These are phyloP conservation scores for Pyrus hybrid DNA, from an alignment of 331 rosid species.

Conservation along the genomic window DNA sequence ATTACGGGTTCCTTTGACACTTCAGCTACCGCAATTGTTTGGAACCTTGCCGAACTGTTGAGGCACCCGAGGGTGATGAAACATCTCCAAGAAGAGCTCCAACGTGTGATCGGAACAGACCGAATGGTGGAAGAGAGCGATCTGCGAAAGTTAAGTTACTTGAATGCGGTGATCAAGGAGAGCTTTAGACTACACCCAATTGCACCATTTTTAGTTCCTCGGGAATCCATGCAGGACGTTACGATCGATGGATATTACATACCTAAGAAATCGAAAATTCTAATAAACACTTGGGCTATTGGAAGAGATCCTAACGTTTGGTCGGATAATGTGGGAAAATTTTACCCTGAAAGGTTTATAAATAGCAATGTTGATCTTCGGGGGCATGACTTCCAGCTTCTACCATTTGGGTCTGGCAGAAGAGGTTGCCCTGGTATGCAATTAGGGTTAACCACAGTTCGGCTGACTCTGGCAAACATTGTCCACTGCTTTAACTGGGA, in stretches of 20 bases:
- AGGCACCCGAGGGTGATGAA: slow-evolving; percentile 29
- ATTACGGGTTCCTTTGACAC: slow-evolving; percentile 18
- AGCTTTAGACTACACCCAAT: slow-evolving; percentile 24
- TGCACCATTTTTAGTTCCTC: slow-evolving; percentile 19
- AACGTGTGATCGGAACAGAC: slow-evolving; percentile 17
- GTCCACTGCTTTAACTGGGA: slow-evolving; percentile 51
- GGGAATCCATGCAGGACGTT: slow-evolving; percentile 17
- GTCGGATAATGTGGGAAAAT: slow-evolving; percentile 29
- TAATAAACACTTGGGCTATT: slow-evolving; percentile 25
- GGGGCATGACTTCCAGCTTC: slow-evolving; percentile 16
- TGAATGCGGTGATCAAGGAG: slow-evolving; percentile 34
- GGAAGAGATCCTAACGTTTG: slow-evolving; percentile 25
- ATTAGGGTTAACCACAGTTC: slow-evolving; percentile 15
- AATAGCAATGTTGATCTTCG: background rate
- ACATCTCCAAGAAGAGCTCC: slow-evolving; percentile 34
- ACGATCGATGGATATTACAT: slow-evolving; percentile 15
- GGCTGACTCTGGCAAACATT: slow-evolving; percentile 25
- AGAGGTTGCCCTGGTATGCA: slow-evolving; percentile 37
- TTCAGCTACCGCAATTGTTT: background rate
- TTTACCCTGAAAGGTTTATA: slow-evolving; percentile 38
- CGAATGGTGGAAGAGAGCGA: slow-evolving; percentile 29
- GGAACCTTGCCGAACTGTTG: slow-evolving; percentile 37
- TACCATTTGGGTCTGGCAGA: slow-evolving; percentile 48
- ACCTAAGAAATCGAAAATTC: slow-evolving; percentile 12
- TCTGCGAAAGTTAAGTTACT: slow-evolving; percentile 24